phyloP scores from a whole-genome alignment of 352 stramenopile species.

The Globisporangium recalcitrans region DNA sequence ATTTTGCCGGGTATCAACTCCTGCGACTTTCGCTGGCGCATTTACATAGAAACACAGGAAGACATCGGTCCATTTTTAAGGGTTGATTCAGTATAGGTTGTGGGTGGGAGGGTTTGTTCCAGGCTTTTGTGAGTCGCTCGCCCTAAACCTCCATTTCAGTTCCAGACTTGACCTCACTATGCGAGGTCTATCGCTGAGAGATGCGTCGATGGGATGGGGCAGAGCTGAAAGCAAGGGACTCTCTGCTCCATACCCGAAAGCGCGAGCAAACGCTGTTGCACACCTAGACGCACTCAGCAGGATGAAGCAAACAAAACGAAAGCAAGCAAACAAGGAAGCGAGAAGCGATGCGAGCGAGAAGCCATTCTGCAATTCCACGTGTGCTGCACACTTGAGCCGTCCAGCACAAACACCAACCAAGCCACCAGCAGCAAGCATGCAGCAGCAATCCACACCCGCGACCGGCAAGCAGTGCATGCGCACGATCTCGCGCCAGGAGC shows the following conservation, averaged over 20 bases:
- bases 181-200: too few species aligned
- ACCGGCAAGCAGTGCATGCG: conserved; percentile 8
- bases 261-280: neutral
- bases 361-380: conserved; percentile 9
- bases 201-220: neutral
- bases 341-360: neutral
- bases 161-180: neutral
- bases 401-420: neutral
- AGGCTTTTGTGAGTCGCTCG: neutral
- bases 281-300: neutral
- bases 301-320: too few species aligned
- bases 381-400: neutral
- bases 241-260: too few species aligned
- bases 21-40: neutral
- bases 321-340: too few species aligned
- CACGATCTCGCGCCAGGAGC: conserved; percentile 19
- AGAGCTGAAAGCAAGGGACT: neutral
- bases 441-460: conserved; percentile 2
- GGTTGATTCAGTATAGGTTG: neutral
- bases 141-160: neutral
- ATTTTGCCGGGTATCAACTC: neutral
- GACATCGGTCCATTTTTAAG: neutral
- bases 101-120: neutral
- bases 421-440: neutral
- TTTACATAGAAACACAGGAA: too few species aligned